A percentile compares a stretch with the other conserved stretches of the same genome.
These are phyloP conservation scores for Puya raimondii DNA, from an alignment of 176 grass and related monocot species.

Conservation along the genomic window DNA sequence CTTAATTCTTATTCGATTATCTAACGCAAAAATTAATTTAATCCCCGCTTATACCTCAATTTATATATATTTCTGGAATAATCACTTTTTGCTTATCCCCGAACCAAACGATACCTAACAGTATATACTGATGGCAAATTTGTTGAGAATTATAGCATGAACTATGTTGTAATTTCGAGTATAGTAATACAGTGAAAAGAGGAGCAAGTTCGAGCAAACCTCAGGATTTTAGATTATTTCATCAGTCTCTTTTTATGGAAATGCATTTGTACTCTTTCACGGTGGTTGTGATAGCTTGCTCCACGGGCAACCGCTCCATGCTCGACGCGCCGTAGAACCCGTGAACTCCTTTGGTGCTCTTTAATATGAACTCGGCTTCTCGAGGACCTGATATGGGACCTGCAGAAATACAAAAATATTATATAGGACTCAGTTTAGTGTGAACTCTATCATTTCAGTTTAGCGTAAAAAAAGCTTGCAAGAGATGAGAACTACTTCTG, in stretches of 20 bases:
- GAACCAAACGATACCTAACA: too few species aligned
- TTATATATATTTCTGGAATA: too few species aligned
- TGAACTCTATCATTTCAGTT: background rate
- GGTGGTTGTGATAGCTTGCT: constrained; percentile 80
- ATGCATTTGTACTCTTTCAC: constrained; percentile 80
- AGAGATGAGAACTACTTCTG: background rate
- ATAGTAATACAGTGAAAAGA: too few species aligned
- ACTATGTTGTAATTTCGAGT: too few species aligned
- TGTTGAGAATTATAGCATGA: too few species aligned
- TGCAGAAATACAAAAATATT: constrained; percentile 15
- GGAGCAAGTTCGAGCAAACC: too few species aligned
- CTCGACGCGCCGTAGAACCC: constrained; percentile 96
- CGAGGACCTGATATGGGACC: constrained; percentile 81
- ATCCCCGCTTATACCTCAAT: too few species aligned
- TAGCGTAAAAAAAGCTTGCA: constrained; percentile 9
- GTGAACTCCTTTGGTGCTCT: constrained; percentile 65
- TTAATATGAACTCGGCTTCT: constrained; percentile 74
- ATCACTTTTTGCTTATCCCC: too few species aligned
- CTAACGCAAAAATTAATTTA: too few species aligned
- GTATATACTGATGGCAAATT: too few species aligned
- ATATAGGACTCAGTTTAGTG: background rate
- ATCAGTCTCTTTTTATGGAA: constrained; percentile 49
- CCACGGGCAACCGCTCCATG: constrained; percentile 85
- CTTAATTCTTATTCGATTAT: too few species aligned
- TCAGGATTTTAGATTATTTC: background rate